Percentiles rank a stretch among this genome's conserved stretches.
Evolutionary conservation across 148 eudicot species (phyloP).

Genomic region (Mesembryanthemum crystallinum): DNA sequence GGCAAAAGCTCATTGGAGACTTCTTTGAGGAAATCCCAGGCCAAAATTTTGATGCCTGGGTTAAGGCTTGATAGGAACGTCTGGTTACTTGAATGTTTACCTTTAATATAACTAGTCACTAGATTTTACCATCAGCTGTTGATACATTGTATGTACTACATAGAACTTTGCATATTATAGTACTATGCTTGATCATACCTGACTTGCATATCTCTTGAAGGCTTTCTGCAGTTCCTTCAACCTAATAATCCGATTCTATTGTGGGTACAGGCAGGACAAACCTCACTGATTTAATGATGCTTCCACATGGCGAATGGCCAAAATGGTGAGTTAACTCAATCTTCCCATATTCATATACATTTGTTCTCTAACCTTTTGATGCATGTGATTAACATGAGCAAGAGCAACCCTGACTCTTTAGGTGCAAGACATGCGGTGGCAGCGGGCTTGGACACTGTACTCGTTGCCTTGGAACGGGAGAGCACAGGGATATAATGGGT

Average conservation of each 20-base stretch:
- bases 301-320: constrained; percentile 92
- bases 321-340: constrained; percentile 59
- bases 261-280: constrained; percentile 65
- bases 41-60: no score
- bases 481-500: constrained; percentile 69
- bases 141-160: not conserved
- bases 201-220: not conserved
- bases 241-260: not conserved
- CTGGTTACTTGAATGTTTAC: no score
- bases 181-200: not conserved
- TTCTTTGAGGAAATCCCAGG: no score
- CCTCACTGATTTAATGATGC: constrained; percentile 48
- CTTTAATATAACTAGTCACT: not conserved
- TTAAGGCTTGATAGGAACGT: no score
- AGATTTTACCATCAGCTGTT: not conserved
- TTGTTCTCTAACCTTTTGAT: not conserved
- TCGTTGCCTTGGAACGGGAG: constrained; percentile 88
- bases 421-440: constrained; percentile 89
- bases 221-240: not conserved
- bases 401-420: constrained; percentile 21
- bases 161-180: not conserved
- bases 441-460: constrained; percentile 77
- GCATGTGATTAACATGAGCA: not conserved
- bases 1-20: no score
- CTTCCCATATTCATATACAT: not conserved